phyloP scores from a whole-genome alignment of 192 early-diverging fungal genomes.

The Dissophora ornata region DNA sequence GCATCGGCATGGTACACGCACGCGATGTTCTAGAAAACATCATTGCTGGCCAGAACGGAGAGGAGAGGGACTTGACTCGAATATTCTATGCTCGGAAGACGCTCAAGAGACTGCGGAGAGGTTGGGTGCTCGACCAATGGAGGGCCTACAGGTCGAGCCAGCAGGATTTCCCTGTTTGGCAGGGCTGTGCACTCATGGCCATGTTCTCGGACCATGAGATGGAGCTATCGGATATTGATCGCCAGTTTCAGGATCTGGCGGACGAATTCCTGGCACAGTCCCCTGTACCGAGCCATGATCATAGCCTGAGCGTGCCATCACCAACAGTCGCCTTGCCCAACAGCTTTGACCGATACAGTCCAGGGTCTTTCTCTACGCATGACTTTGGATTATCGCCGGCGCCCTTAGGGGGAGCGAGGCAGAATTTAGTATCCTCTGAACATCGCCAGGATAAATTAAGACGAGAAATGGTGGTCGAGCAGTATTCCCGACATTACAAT shows the following conservation, averaged over 20 bases:
- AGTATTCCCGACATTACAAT: constrained; percentile 17
- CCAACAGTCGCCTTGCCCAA: neutral
- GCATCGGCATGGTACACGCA: constrained; percentile 36
- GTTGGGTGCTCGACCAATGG: constrained; percentile 54
- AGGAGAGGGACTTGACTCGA: constrained; percentile 26
- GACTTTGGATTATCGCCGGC: neutral
- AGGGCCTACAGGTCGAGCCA: constrained; percentile 20
- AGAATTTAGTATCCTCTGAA: neutral
- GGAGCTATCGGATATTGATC: constrained; percentile 36
- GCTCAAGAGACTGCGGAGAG: constrained; percentile 31
- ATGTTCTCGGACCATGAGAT: constrained; percentile 44
- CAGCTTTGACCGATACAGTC: constrained; percentile 10
- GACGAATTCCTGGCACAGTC: constrained; percentile 36
- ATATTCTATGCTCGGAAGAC: constrained; percentile 43
- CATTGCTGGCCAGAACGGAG: constrained; percentile 28
- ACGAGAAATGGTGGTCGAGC: neutral
- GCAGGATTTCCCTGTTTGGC: constrained; percentile 45
- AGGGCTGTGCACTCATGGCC: constrained; percentile 46
- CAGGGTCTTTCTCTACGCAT: constrained; percentile 4
- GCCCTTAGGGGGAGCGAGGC: neutral
- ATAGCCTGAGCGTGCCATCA: neutral
- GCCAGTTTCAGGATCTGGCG: constrained; percentile 34
- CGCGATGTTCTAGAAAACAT: constrained; percentile 49
- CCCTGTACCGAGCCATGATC: constrained; percentile 5
- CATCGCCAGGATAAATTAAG: neutral